Conservation (phyloP, 805 yeast species). For the Yarrowia alimentaria region DNA sequence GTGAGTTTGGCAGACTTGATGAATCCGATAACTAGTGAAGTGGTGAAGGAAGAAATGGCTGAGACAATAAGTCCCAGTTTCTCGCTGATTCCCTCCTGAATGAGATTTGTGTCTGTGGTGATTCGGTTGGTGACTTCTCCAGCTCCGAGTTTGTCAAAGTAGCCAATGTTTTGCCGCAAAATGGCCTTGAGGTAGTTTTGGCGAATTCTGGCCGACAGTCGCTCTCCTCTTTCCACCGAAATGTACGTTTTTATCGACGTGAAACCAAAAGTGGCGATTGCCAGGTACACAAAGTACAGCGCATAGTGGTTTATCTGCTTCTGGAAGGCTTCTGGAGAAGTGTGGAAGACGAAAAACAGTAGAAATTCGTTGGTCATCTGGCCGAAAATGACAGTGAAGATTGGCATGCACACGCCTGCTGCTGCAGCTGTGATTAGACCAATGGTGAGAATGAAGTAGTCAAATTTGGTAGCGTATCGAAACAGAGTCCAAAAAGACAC, state of each 20-base stretch:
- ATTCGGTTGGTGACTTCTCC: constrained; percentile 48
- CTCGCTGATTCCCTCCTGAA: constrained; percentile 47
- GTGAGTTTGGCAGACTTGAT: constrained; percentile 42
- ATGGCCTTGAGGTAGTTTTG: constrained; percentile 41
- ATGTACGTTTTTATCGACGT: constrained; percentile 41
- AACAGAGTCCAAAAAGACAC: constrained; percentile 36
- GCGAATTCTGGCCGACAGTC: constrained; percentile 44
- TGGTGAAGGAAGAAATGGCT: constrained; percentile 43
- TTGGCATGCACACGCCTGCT: constrained; percentile 44
- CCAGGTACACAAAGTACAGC: constrained; percentile 44
- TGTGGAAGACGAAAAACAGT: constrained; percentile 35
- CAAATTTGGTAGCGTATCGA: constrained; percentile 40
- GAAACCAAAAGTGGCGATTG: constrained; percentile 40
- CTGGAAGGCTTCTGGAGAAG: constrained; percentile 38
- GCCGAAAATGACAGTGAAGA: constrained; percentile 45
- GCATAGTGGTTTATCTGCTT: constrained; percentile 40
- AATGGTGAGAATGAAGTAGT: constrained; percentile 35
- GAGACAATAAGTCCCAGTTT: constrained; percentile 43
- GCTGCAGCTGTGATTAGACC: constrained; percentile 40
- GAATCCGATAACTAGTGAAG: constrained; percentile 42
- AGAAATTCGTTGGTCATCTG: constrained; percentile 42
- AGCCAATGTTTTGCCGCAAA: constrained; percentile 44
- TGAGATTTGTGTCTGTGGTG: constrained; percentile 43
- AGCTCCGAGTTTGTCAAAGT: constrained; percentile 44
- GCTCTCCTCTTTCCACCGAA: constrained; percentile 44